Evolutionary conservation across 2,329 filamentous ascomycete genomes (phyloP).

Genomic region (Fusarium torulosum): DNA sequence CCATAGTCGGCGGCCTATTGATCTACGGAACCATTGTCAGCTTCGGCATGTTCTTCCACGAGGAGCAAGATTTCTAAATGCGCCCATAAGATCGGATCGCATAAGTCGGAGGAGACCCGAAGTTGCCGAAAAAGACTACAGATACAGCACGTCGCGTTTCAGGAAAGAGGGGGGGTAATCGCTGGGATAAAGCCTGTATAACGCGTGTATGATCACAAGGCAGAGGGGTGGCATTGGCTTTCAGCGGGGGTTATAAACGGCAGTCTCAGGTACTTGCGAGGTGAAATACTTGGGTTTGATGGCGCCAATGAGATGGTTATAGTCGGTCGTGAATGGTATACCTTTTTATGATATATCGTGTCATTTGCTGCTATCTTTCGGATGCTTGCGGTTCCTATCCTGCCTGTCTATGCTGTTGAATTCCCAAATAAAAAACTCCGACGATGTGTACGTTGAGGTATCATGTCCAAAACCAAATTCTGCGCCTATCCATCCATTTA

Average conservation of each 20-base stretch:
- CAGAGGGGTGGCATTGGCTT: conserved; percentile 32
- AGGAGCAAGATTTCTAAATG: conserved; percentile 91
- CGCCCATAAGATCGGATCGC: conserved; percentile 3
- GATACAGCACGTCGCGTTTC: conserved; percentile 10
- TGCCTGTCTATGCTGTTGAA: conserved; percentile 48
- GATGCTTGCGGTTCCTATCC: conserved; percentile 25
- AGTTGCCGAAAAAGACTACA: neutral
- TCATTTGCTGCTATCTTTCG: conserved; percentile 15
- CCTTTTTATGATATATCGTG: conserved; percentile 26
- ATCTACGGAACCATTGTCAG: conserved; percentile 99
- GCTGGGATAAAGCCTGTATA: conserved; percentile 20
- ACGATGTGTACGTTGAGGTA: conserved; percentile 54
- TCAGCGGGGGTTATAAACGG: conserved; percentile 36
- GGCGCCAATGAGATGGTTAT: conserved; percentile 13
- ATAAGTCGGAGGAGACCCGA: conserved; percentile 3
- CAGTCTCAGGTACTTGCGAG: conserved; percentile 29
- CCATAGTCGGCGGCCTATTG: conserved; percentile 87
- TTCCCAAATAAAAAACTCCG: conserved; percentile 46
- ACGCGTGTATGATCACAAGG: conserved; percentile 43
- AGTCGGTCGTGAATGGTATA: conserved; percentile 32
- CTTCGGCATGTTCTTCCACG: conserved; percentile 98
- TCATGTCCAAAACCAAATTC: conserved; percentile 41
- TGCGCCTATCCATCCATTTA: conserved; percentile 11
- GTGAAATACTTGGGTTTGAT: conserved; percentile 2
- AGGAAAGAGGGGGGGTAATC: conserved; percentile 33